Conservation (phyloP, 768 basidiomycete genomes). For the Trametes gibbosa region DNA sequence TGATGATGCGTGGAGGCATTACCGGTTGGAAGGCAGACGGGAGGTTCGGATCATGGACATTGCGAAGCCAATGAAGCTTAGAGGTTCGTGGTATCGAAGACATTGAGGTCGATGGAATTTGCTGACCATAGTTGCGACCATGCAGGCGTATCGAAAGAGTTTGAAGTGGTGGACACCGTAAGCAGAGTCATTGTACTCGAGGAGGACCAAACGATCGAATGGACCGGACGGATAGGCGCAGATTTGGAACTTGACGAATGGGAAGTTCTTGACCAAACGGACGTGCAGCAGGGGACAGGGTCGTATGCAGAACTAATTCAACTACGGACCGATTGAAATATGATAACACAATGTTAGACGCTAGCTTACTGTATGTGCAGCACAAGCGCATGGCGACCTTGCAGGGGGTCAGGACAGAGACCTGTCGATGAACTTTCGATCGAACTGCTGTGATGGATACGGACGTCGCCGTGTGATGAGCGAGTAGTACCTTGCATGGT, state of each 20-base stretch:
- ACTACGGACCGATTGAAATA: background rate
- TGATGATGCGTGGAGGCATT: background rate
- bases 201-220: background rate
- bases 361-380: background rate
- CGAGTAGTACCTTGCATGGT: no score
- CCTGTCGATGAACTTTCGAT: no score
- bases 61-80: constrained; percentile 12
- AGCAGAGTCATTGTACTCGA: constrained; percentile 1
- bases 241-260: background rate
- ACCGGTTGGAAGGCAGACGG: background rate
- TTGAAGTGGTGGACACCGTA: constrained; percentile 3
- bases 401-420: no score
- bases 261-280: background rate
- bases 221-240: background rate
- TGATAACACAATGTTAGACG: background rate
- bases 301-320: background rate
- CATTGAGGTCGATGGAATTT: background rate
- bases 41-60: constrained; percentile 15
- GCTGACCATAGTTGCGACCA: background rate
- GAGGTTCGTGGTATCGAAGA: background rate
- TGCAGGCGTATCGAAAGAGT: background rate
- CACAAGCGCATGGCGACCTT: no score
- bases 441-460: no score
- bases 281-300: background rate
- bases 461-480: no score